Conservation (phyloP, 805 yeast species). For the Torulaspora microellipsoides region DNA sequence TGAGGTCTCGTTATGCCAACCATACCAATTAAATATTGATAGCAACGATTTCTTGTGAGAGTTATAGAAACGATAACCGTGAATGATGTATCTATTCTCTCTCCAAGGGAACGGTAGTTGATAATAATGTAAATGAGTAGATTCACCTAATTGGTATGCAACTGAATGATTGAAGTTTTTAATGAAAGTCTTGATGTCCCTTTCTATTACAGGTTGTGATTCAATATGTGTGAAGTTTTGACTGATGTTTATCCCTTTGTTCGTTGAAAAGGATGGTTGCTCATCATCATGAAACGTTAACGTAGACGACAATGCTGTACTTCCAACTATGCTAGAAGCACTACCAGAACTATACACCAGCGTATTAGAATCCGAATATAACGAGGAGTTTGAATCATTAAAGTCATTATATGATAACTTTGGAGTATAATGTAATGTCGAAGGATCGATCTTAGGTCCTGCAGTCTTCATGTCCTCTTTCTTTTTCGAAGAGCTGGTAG, state of each 20-base stretch:
- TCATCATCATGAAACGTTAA: conserved; percentile 6
- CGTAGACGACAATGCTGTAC: conserved; percentile 3
- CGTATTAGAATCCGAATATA: conserved; percentile 21
- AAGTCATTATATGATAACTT: not conserved
- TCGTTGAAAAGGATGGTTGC: not conserved
- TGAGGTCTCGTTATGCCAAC: conserved; percentile 78
- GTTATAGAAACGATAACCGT: conserved; percentile 80
- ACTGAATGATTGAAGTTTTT: conserved; percentile 44
- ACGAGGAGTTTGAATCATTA: conserved; percentile 13
- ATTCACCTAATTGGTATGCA: conserved; percentile 42
- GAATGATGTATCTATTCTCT: conserved; percentile 78
- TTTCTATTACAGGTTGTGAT: not conserved
- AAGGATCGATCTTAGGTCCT: not conserved
- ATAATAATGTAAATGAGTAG: conserved; percentile 63
- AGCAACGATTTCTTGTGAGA: conserved; percentile 54
- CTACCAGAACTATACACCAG: conserved; percentile 13
- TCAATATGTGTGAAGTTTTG: not conserved
- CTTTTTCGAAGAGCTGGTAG: too few relatives aligned
- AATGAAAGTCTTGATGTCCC: conserved; percentile 19
- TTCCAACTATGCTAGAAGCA: not conserved
- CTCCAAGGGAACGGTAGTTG: conserved; percentile 92
- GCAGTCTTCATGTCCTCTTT: not conserved
- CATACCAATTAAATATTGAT: conserved; percentile 48
- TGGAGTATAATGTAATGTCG: too few relatives aligned
- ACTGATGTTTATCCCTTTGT: not conserved